These are phyloP conservation scores for Moesziomyces sp. DNA, from an alignment of 1,284 basidiomycete genomes.

Conservation along the genomic window DNA sequence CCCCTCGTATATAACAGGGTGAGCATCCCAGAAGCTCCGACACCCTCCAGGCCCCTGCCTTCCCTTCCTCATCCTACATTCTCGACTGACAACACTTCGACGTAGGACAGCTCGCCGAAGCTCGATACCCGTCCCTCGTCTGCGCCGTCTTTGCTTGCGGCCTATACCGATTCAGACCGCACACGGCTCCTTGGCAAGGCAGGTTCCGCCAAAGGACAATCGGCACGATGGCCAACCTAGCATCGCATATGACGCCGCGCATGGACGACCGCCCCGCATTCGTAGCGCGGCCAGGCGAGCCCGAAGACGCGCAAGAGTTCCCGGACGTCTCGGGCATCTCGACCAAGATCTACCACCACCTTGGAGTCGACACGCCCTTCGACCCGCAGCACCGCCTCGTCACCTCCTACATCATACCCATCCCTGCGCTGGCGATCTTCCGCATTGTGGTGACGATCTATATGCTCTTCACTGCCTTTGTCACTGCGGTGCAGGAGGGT, in stretches of 20 bases:
- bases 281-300: not conserved
- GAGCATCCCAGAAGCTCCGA: too few relatives aligned
- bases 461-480: conserved; percentile 71
- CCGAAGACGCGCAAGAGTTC: not conserved
- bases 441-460: conserved; percentile 73
- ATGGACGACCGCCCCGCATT: conserved; percentile 10
- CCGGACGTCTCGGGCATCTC: conserved; percentile 33
- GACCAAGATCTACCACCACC: conserved; percentile 51
- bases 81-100: too few relatives aligned
- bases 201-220: too few relatives aligned
- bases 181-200: too few relatives aligned
- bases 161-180: too few relatives aligned
- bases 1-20: too few relatives aligned
- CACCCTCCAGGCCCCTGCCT: too few relatives aligned
- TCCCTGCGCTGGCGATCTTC: conserved; percentile 70
- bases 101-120: too few relatives aligned
- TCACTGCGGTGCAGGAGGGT: conserved; percentile 65
- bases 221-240: conserved; percentile 33
- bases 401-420: conserved; percentile 74
- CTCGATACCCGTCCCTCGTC: too few relatives aligned
- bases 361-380: conserved; percentile 70
- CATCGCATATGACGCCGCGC: conserved; percentile 20
- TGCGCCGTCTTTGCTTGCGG: too few relatives aligned
- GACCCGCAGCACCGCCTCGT: conserved; percentile 73
- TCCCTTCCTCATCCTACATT: too few relatives aligned